phyloP scores from a whole-genome alignment of 371 early-diverging fungal species.

The Choanephora cucurbitarum region DNA sequence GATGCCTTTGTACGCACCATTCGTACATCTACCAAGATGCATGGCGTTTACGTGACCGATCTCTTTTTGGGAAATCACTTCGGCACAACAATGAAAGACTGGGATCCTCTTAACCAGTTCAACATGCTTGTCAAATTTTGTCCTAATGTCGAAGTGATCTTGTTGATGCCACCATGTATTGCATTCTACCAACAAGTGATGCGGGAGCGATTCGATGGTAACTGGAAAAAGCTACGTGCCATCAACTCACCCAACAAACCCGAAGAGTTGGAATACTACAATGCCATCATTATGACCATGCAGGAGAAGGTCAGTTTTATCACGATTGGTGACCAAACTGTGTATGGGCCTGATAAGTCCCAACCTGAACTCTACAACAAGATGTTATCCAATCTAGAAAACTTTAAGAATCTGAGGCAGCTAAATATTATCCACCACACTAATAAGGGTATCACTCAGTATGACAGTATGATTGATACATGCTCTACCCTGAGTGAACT shows the following conservation, averaged over 20 bases:
- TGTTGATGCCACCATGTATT: background rate
- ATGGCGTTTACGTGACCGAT: background rate
- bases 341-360: background rate
- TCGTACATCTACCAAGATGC: background rate
- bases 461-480: background rate
- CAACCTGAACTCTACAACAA: background rate
- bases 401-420: background rate
- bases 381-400: background rate
- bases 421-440: background rate
- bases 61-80: background rate
- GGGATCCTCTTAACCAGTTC: background rate
- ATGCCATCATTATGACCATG: background rate
- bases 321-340: background rate
- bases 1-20: background rate
- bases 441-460: background rate
- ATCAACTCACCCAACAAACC: background rate
- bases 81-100: background rate
- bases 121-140: background rate
- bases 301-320: background rate
- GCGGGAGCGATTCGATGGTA: background rate
- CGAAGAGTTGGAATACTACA: background rate
- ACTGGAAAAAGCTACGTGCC: background rate
- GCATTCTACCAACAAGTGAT: background rate
- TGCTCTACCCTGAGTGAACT: background rate
- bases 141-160: background rate